Evolutionary conservation across 306 rosid species (phyloP), one percentile per base, ranked within the genome.

Genomic region (Phaseolus lunatus): DNA sequence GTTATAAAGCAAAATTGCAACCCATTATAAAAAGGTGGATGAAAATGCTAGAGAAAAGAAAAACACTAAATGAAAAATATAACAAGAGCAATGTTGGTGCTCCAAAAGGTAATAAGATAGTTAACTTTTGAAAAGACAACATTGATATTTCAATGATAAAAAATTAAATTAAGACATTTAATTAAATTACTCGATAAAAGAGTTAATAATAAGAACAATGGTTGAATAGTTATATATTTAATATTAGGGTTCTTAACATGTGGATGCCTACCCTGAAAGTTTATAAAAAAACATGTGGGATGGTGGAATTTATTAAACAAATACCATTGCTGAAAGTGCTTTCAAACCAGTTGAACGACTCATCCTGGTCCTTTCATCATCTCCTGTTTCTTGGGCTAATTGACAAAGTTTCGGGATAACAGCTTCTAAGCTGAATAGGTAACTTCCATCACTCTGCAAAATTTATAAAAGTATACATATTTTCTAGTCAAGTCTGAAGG

Each of bases 301-400:
- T n/a, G n/a, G 63, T 78, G 49, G 72, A 59, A 31, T 5, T 74
- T 35, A 64, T 54, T 50, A 79, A 83, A 12, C 54, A 70, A 72
- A n/a, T 92, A 92, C 98, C 99, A 96, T 85, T 43, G 99, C 78
- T 43, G 99, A 88, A 67, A 96, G 99, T 76, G 89, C 84, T 85
- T 86, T 92, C 79, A 92, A 85, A 63, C 94, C 94, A 80, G 96
- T 89, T 19, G 94, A 78, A 78, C 93, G 88, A 52, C 81, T 86
- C 57, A 12, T 69, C 80, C 77, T 80, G 43, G 86, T 85, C 64
- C 61, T 82, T 64, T 92, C 96, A 86, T 91, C 91, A 9, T 88
- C 91, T 58, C 94, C 96, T 10, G 44, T 75, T 81, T 96, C 99
- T 87, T 91, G 98, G 81, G 92, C 89, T 83, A 96, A 78, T 70